A percentile compares a stretch with the other conserved stretches of the same genome.
Conservation (phyloP, 1,139 yeast genomes). For the Blastobotrys proliferans region DNA sequence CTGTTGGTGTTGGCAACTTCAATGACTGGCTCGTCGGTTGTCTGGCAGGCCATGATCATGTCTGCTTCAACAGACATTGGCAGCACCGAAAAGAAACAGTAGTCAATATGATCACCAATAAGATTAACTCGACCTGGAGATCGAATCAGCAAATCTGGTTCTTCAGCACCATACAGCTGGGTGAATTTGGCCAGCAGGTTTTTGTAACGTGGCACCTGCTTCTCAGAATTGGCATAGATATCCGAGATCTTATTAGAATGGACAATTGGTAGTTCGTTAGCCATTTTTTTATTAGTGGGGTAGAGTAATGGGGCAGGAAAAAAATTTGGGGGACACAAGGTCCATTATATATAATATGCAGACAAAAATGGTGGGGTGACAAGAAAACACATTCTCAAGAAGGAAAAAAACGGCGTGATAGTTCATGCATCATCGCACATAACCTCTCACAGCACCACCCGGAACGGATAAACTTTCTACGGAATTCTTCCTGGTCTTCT, state of each 20-base stretch:
- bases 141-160: constrained; percentile 49
- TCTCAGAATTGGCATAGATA: constrained; percentile 21
- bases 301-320: background rate
- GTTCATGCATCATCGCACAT: no score
- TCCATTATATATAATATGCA: no score
- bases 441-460: no score
- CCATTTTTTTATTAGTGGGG: background rate
- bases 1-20: constrained; percentile 44
- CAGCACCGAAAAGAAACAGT: constrained; percentile 60
- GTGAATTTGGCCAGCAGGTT: constrained; percentile 22
- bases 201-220: constrained; percentile 25
- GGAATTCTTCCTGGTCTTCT: no score
- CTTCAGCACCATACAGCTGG: constrained; percentile 21
- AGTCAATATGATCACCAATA: constrained; percentile 75
- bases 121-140: constrained; percentile 75
- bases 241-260: constrained; percentile 18
- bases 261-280: constrained; percentile 9
- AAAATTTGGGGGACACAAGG: background rate
- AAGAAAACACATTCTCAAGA: no score
- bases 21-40: constrained; percentile 35
- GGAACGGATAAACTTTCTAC: no score
- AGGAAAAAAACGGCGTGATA: no score
- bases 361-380: no score
- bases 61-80: constrained; percentile 76
- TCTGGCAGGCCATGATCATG: constrained; percentile 52